A percentile compares a stretch with the other conserved stretches of the same genome.
Conservation (phyloP, 768 basidiomycete species). For the Russula foetens region DNA sequence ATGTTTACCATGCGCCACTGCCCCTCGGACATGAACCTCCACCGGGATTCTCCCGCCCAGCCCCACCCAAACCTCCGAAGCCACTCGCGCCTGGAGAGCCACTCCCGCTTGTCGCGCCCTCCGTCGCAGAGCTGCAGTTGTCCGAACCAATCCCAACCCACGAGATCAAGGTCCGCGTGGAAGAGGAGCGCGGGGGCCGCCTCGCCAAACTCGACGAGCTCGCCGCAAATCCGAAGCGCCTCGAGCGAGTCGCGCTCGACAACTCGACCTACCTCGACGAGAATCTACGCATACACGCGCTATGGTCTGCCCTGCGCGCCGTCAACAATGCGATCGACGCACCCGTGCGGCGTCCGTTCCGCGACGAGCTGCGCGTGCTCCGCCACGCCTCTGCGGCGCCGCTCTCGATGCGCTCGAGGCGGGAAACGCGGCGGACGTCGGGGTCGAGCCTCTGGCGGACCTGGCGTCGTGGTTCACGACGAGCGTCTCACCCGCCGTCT, state of each 20-base stretch:
- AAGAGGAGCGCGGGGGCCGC: slow-evolving; percentile 92
- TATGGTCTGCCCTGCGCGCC: slow-evolving; percentile 90
- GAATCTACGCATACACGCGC: slow-evolving; percentile 82
- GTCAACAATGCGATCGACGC: slow-evolving; percentile 56
- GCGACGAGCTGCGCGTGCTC: slow-evolving; percentile 79
- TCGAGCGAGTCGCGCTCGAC: slow-evolving; percentile 86
- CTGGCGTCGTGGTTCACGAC: slow-evolving; percentile 87
- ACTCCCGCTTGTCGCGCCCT: slow-evolving; percentile 77
- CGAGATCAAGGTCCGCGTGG: slow-evolving; percentile 92
- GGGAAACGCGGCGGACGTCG: slow-evolving; percentile 68
- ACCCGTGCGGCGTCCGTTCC: slow-evolving; percentile 72
- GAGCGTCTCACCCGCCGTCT: slow-evolving; percentile 75
- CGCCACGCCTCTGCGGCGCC: slow-evolving; percentile 64
- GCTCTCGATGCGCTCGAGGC: slow-evolving; percentile 62
- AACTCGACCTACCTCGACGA: slow-evolving; percentile 89
- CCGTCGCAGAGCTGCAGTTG: slow-evolving; percentile 56
- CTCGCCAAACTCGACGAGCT: slow-evolving; percentile 93
- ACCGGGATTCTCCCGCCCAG: slow-evolving; percentile 70
- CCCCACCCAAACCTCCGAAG: slow-evolving; percentile 37
- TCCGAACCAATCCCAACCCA: slow-evolving; percentile 92
- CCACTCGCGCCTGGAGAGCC: slow-evolving; percentile 29
- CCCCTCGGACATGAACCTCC: slow-evolving; percentile 95
- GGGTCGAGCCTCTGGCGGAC: slow-evolving; percentile 83
- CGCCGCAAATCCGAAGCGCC: slow-evolving; percentile 78
- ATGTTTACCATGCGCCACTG: slow-evolving; percentile 60